Conservation (phyloP, 2,329 filamentous ascomycete genomes). For the Calonectria fujianensis region DNA sequence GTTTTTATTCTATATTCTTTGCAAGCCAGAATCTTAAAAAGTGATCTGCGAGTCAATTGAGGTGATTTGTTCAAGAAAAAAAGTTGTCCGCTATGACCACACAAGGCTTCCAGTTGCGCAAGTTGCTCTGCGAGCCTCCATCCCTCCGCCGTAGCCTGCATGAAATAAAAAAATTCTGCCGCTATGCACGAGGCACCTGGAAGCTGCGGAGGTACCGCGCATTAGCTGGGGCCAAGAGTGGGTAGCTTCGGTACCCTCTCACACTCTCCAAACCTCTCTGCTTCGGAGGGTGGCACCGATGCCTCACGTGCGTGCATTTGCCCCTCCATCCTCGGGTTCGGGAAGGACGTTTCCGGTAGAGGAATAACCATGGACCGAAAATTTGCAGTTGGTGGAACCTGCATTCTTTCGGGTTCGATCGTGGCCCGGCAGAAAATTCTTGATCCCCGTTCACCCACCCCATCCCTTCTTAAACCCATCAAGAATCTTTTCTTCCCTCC, state of each 20-base stretch:
- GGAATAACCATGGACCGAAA: conserved; percentile 58
- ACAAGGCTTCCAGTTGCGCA: conserved; percentile 2
- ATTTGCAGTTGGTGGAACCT: conserved; percentile 57
- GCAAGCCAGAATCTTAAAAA: not conserved
- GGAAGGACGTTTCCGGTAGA: conserved; percentile 27
- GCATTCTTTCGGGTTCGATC: conserved; percentile 67
- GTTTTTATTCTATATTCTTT: not conserved
- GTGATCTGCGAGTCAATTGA: not conserved
- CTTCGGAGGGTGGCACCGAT: conserved; percentile 30
- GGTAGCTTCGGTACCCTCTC: not conserved
- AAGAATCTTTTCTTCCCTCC: conserved; percentile 56
- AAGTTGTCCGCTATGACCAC: conserved; percentile 21
- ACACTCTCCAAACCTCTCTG: conserved; percentile 3
- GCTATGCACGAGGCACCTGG: not conserved
- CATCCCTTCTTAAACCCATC: conserved; percentile 52
- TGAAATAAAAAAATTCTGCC: conserved; percentile 21
- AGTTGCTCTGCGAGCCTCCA: not conserved
- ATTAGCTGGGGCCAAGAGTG: conserved; percentile 10
- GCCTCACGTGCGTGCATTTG: conserved; percentile 31
- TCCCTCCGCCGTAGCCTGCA: conserved; percentile 1
- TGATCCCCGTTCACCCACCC: conserved; percentile 55
- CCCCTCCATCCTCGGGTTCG: conserved; percentile 32
- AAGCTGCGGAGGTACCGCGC: conserved; percentile 8
- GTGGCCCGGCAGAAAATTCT: conserved; percentile 61
- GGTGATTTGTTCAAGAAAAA: not conserved